phyloP scores from a whole-genome alignment of 2,329 filamentous ascomycete species.

The Colletotrichum cereale region DNA sequence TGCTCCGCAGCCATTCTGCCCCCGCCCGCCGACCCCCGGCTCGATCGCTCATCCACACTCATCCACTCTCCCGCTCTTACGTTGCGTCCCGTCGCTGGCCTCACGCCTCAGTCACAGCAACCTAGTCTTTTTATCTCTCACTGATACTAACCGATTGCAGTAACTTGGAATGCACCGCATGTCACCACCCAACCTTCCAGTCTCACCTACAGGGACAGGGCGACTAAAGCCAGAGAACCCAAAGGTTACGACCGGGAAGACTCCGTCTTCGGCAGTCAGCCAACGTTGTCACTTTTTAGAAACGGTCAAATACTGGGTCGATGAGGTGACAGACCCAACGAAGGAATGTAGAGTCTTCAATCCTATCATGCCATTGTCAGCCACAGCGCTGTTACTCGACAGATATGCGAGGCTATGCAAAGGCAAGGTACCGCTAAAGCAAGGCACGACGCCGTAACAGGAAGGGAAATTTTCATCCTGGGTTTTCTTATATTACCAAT shows the following conservation, averaged over 20 bases:
- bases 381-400: slow-evolving; percentile 16
- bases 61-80: neutral
- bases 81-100: neutral
- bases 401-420: slow-evolving; percentile 29
- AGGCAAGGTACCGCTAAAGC: neutral
- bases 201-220: slow-evolving; percentile 33
- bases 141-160: slow-evolving; percentile 17
- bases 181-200: slow-evolving; percentile 27
- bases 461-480: neutral
- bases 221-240: slow-evolving; percentile 12
- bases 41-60: slow-evolving; percentile 19
- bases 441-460: slow-evolving; percentile 4
- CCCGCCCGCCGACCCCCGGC: slow-evolving; percentile 13
- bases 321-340: neutral
- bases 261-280: neutral
- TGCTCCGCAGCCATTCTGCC: slow-evolving; percentile 7
- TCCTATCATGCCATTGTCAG: slow-evolving; percentile 3
- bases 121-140: neutral
- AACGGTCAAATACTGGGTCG: neutral
- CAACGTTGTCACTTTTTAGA: neutral
- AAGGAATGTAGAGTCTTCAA: neutral
- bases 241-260: neutral
- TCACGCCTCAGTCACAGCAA: neutral
- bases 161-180: slow-evolving; percentile 10
- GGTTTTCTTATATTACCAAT: slow-evolving; percentile 22